Percentiles rank a stretch among this genome's conserved stretches.
These are phyloP conservation scores for Boletus tylopilopsis DNA, from an alignment of 768 basidiomycete species.

Conservation along the genomic window DNA sequence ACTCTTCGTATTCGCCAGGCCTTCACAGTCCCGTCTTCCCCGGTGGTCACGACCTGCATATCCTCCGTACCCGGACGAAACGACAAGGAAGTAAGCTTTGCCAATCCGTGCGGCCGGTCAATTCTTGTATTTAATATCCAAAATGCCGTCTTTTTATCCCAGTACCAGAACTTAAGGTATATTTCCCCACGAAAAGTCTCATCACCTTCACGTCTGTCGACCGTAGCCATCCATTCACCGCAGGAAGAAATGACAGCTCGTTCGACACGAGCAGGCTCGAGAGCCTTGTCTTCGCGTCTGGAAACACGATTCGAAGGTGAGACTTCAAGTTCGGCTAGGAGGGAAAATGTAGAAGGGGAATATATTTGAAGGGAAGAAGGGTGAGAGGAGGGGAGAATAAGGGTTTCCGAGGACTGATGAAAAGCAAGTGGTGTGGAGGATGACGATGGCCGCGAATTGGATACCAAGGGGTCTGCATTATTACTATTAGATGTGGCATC, in stretches of 20 bases:
- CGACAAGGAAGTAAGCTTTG: conserved; percentile 55
- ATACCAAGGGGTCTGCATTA: conserved; percentile 34
- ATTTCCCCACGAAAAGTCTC: conserved; percentile 63
- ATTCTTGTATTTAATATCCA: conserved; percentile 87
- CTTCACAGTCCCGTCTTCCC: conserved; percentile 73
- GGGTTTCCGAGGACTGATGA: conserved; percentile 66
- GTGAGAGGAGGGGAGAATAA: conserved; percentile 91
- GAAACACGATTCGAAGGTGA: conserved; percentile 91
- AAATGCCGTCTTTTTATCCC: conserved; percentile 58
- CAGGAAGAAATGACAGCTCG: conserved; percentile 57
- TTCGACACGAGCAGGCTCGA: conserved; percentile 77
- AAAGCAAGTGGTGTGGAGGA: conserved; percentile 63
- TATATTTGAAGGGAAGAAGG: conserved; percentile 93
- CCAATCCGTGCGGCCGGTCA: conserved; percentile 77
- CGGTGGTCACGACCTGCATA: conserved; percentile 64
- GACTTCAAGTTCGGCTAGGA: conserved; percentile 86
- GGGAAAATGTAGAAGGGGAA: conserved; percentile 64
- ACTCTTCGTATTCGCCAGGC: conserved; percentile 65
- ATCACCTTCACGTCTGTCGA: conserved; percentile 71
- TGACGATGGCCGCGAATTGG: conserved; percentile 35
- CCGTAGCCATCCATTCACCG: conserved; percentile 91
- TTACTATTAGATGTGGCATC: conserved; percentile 1
- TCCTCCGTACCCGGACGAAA: conserved; percentile 56
- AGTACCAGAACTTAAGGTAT: conserved; percentile 89
- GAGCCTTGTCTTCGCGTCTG: conserved; percentile 67